Evolutionary conservation across 148 eudicot genomes (phyloP).

Genomic region (Talinum fruticosum): DNA sequence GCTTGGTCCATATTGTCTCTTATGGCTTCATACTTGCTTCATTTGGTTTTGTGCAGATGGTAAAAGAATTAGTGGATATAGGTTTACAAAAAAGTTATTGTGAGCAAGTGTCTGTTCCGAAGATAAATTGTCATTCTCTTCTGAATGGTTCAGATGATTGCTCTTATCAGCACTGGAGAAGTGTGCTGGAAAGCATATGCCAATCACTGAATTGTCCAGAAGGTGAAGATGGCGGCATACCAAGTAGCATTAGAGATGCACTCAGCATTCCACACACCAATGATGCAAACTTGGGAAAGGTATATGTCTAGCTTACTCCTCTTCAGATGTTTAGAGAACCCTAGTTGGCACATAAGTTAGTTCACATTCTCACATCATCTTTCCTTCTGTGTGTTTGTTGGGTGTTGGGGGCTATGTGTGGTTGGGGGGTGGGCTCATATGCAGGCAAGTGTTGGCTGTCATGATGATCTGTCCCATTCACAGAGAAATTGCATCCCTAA

Average conservation of each 20-base stretch:
- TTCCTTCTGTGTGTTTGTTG: neutral
- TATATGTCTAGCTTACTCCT: slow-evolving; percentile 11
- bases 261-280: slow-evolving; percentile 25
- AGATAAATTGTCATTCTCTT: slow-evolving; percentile 33
- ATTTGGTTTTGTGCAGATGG: slow-evolving; percentile 33
- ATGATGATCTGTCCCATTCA: slow-evolving; percentile 33
- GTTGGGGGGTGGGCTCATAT: neutral
- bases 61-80: slow-evolving; percentile 24
- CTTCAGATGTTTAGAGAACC: neutral
- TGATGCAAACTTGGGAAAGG: slow-evolving; percentile 35
- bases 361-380: neutral
- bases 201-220: slow-evolving; percentile 43
- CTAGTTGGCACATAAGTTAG: neutral
- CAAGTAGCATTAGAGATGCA: slow-evolving; percentile 39
- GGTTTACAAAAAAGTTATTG: slow-evolving; percentile 25
- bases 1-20: slow-evolving; percentile 17
- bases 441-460: slow-evolving; percentile 39
- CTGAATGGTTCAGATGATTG: slow-evolving; percentile 42
- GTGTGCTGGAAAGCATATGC: slow-evolving; percentile 42
- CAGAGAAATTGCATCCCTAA: slow-evolving; percentile 19
- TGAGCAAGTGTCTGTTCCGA: slow-evolving; percentile 37
- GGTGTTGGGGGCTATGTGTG: neutral
- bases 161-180: slow-evolving; percentile 44
- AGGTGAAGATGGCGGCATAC: slow-evolving; percentile 45
- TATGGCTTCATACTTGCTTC: slow-evolving; percentile 8